Evolutionary conservation across 1,139 yeast species (phyloP).

Genomic region (Yamadazyma membranifaciens): DNA sequence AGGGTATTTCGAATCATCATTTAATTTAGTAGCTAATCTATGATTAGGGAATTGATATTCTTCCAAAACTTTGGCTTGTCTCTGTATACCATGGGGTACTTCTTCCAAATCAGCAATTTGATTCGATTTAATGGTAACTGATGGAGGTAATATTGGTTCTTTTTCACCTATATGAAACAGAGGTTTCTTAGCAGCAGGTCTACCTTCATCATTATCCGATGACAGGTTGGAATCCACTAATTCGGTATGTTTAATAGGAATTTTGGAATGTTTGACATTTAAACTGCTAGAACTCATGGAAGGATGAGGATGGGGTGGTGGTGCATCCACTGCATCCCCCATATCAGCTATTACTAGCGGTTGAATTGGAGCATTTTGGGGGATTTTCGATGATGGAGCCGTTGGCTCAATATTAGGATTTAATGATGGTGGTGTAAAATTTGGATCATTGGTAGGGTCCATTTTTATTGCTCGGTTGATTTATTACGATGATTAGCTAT

Average conservation of each 20-base stretch:
- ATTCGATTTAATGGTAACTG: slow-evolving; percentile 53
- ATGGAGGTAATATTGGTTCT: slow-evolving; percentile 33
- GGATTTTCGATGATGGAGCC: slow-evolving; percentile 71
- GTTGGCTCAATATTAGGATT: slow-evolving; percentile 63
- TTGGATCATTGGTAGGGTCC: slow-evolving; percentile 84
- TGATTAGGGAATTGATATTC: slow-evolving; percentile 84
- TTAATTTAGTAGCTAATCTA: slow-evolving; percentile 67
- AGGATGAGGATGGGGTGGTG: slow-evolving; percentile 53
- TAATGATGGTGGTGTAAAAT: slow-evolving; percentile 70
- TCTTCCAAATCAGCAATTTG: slow-evolving; percentile 94
- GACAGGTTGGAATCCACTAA: slow-evolving; percentile 28
- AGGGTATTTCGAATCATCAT: slow-evolving; percentile 80
- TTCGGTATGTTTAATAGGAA: slow-evolving; percentile 44
- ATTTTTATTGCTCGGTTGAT: slow-evolving; percentile 24
- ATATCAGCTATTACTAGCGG: slow-evolving; percentile 77
- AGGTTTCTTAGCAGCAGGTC: background rate
- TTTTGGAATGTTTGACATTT: slow-evolving; percentile 29
- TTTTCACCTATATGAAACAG: background rate
- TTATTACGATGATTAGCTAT: no score
- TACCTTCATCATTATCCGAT: slow-evolving; percentile 24
- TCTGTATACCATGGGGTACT: slow-evolving; percentile 87
- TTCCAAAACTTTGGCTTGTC: slow-evolving; percentile 73
- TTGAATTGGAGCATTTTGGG: slow-evolving; percentile 69
- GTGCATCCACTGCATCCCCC: slow-evolving; percentile 70
- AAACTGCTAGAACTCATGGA: slow-evolving; percentile 9